Evolutionary conservation across 2,329 filamentous ascomycete genomes (phyloP), one percentile per base, ranked within the genome.

Genomic region (Clarireedia monteithiana): DNA sequence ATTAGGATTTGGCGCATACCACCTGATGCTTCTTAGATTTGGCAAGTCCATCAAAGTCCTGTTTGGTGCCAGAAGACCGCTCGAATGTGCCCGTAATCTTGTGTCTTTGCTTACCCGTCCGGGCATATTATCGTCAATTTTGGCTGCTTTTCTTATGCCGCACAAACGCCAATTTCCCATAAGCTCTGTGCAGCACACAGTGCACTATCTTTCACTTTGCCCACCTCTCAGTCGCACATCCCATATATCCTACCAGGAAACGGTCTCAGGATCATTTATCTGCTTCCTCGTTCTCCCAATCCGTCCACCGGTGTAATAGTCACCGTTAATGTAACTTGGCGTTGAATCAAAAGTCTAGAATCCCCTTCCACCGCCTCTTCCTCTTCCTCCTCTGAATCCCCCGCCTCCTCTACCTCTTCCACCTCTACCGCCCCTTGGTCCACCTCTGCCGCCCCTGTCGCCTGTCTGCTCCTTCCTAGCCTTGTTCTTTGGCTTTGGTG

Each of bases 401-500:
- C 82, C 82, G 53, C 82, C 73, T 24, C 81, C 79, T 34, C 63
- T 59, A 47, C 71, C 68, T 23, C 82, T 78, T 39, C 83, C 77
- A 36, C 79, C 70, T 59, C 74, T 77, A 30, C 79, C 70, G 56
- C 74, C 71, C 61, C 75, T 72, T 42, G 68, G 59, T 17, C 70
- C 71, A 27, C 77, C 70, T 45, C 78, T 67, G 39, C 76, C 69
- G 24, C 75, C 71, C 47, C 74, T 64, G 20, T 74, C 70, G 47
- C 77, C 77, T 46, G 78, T 79, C 46, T 82, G 80, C 76, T 97
- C 94, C 80, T 99, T 99, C 70, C 92, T 84, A 26, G 94, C 92
- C 84, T 99, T 99, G 77, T 99, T 99, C 87, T 97, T 97, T 59
- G 94, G 92, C 79, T 99, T 99, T 51, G 92, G 91, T 67, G 90